Base-by-base conservation (phyloP, 2,329 filamentous ascomycete species). In the Botryotinia globosa region DNA sequence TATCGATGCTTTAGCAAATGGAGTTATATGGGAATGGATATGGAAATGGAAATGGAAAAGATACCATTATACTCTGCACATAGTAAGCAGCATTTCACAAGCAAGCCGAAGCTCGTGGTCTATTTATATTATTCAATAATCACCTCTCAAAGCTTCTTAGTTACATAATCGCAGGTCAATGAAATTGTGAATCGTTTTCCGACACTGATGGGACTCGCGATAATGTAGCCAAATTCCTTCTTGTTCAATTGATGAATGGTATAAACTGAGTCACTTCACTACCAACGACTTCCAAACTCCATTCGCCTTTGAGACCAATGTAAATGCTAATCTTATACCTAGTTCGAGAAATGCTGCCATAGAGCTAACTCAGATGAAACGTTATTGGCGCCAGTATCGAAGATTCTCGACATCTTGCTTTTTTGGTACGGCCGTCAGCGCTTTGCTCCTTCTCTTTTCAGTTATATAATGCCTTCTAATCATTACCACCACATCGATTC, bases 1-100 rank as follows among this genome's bases (percentile, higher is more conserved):
- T 42, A 67, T 67, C 25, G n/a, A 29, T 56, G 48, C 34, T 56
- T 67, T 56, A 56, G 45, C 64, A 67, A 67, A 67, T 67, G 65
- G 65, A 67, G 65, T 67, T 42, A 32, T 29, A 65, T 25, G 42
- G 62, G 62, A 34, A 65, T 54, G 34, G 44, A 22, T 4, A 45
- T 44, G 42, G 64, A 1, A 42, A 32, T 67, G 65, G 65, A 67
- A 56, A 42, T 54, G 64, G 64, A 67, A 67, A 67, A 54, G 65
- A 67, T 67, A 67, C 65, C 65, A 56, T 67, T 56, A 56, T 67
- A 56, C 29, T 42, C 34, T 67, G 65, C 48, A 67, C 18, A 42
- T 56, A 22, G 48, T 56, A 54, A 54, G 65, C 65, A 67, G 65
- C 34, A 16, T 56, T 48, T 54, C 48, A 56, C 22, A 67, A 42